Percentiles rank a stretch among this genome's conserved stretches.
Evolutionary conservation across 2,329 filamentous ascomycete genomes (phyloP).

Genomic region (Colletotrichum chrysophilum): DNA sequence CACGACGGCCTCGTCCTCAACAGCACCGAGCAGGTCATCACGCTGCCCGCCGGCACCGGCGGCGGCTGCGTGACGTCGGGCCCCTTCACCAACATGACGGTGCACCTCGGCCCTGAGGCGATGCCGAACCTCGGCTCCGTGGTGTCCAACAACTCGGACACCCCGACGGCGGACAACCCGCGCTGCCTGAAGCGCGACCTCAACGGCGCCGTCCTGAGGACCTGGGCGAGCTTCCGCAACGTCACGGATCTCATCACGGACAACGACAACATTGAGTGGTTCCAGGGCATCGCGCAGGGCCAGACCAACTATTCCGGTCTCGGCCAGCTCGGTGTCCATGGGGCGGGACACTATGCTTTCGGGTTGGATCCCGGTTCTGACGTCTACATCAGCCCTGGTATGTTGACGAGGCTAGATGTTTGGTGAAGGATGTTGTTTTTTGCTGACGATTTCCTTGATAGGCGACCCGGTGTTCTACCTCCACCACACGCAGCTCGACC

Average conservation of each 20-base stretch:
- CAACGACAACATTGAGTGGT: slow-evolving; percentile 21
- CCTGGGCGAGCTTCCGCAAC: slow-evolving; percentile 26
- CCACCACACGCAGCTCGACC: slow-evolving; percentile 50
- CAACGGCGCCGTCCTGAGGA: slow-evolving; percentile 24
- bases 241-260: slow-evolving; percentile 34
- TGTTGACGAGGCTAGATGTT: not conserved
- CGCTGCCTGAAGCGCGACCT: slow-evolving; percentile 45
- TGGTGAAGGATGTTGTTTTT: not conserved
- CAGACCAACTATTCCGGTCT: slow-evolving; percentile 28
- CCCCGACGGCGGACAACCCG: slow-evolving; percentile 41
- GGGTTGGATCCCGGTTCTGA: slow-evolving; percentile 51
- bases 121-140: slow-evolving; percentile 15
- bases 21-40: slow-evolving; percentile 21
- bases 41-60: slow-evolving; percentile 49
- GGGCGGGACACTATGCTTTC: slow-evolving; percentile 44
- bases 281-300: slow-evolving; percentile 41
- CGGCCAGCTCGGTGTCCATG: slow-evolving; percentile 41
- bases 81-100: slow-evolving; percentile 42
- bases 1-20: slow-evolving; percentile 24
- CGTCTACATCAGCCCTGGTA: slow-evolving; percentile 45
- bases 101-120: slow-evolving; percentile 39
- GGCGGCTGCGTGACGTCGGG: slow-evolving; percentile 46
- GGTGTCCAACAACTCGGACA: slow-evolving; percentile 13
- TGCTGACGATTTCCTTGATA: not conserved
- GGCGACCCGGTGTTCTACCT: slow-evolving; percentile 48